Evolutionary conservation across 805 yeast species (phyloP), one percentile per base, ranked within the genome.

Genomic region (Barnettozyma wickerhamii): DNA sequence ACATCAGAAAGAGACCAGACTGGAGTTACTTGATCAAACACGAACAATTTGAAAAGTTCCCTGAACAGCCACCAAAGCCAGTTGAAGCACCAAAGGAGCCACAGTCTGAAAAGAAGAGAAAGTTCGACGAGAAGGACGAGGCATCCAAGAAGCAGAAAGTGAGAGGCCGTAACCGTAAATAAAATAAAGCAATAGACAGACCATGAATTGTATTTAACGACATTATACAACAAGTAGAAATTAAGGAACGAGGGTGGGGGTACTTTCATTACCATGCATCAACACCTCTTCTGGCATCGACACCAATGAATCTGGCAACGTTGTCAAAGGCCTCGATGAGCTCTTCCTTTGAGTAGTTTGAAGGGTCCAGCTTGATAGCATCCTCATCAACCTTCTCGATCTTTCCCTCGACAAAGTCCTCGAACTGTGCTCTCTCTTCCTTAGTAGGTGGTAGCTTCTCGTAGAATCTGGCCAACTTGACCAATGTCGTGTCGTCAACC

Each of bases 1-100:
- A 79, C 54, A 58, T 67, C 10, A 72, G 95, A 57, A 80, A 81
- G 62, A 75, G 81, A 59, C 76, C 69, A 55, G 96, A 89, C 55
- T 91, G 98, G 98, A 86, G 84, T 62, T 65, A 51, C 43, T 49
- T 75, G 29, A 70, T 81, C 14, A 84, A 77, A 43, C 73, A 75
- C 33, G 74, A 73, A 49, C 77, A 73, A 45, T 51, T 58, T 31
- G 72, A 63, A 31, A 47, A 62, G 28, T 67, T 65, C 53, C 71
- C 72, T 35, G 49, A 63, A 30, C 55, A 57, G 51, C 69, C 71
- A 38, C 51, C 63, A 33, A 54, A 55, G 43, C 64, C 64, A 14
- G 48, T 44, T 7, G 50, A 42, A 38, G 36, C 10, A 20, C 20
- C 19, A n/a, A 26, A 20, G 2, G 18, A 14, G 14, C n/a, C n/a